Percentiles rank a stretch among this genome's conserved stretches.
Conservation (phyloP, 441 rosid species). For the Erodium chrysanthum region DNA sequence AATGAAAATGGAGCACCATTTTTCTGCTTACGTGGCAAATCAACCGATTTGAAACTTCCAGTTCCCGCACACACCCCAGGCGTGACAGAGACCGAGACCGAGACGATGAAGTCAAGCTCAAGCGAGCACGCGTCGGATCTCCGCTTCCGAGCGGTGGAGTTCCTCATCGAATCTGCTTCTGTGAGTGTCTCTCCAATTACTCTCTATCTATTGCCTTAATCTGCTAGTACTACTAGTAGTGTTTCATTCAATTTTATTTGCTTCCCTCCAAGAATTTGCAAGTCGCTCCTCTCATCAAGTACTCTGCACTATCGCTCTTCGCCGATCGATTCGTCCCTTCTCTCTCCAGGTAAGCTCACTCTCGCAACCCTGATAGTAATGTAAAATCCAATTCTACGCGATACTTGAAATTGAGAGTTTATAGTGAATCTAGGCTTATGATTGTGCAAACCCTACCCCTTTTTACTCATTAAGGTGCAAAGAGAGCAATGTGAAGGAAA, state of each 20-base stretch:
- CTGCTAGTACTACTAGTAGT: too few relatives aligned
- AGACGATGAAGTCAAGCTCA: background rate
- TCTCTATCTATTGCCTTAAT: background rate
- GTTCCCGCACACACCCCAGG: background rate
- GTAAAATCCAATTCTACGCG: background rate
- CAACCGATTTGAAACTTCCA: background rate
- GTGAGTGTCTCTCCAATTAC: constrained; percentile 22
- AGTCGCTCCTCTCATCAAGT: constrained; percentile 53
- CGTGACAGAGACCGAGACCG: background rate
- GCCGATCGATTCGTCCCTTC: constrained; percentile 47
- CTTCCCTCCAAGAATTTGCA: constrained; percentile 33
- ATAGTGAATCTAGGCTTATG: background rate
- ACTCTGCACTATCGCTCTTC: constrained; percentile 58
- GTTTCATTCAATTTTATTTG: background rate
- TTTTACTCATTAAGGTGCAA: constrained; percentile 27
- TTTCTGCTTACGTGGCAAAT: too few relatives aligned
- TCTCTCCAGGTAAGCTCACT: constrained; percentile 31
- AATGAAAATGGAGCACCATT: too few relatives aligned
- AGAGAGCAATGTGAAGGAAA: constrained; percentile 23
- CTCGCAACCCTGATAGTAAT: background rate
- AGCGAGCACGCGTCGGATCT: constrained; percentile 9
- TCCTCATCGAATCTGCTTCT: constrained; percentile 36
- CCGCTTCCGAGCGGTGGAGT: constrained; percentile 31
- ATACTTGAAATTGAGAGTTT: background rate
- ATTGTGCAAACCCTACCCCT: background rate